Evolutionary conservation across 1,284 basidiomycete species (phyloP).

Genomic region (Tilletiaria anomala): DNA sequence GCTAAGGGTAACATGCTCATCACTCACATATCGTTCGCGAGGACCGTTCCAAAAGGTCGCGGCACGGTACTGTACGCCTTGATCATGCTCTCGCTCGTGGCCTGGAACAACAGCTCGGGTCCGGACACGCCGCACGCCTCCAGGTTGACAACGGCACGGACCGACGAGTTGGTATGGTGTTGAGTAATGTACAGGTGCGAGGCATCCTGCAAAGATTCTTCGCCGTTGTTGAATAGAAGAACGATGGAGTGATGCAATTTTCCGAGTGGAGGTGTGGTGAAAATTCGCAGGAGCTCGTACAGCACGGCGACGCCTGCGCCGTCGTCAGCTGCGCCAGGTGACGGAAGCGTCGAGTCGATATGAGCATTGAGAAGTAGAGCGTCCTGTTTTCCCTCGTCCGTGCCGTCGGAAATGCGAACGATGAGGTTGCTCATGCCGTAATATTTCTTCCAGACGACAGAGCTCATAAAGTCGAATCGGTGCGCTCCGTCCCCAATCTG

Average conservation of each 20-base stretch:
- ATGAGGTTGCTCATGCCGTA: conserved; percentile 75
- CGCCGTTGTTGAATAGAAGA: conserved; percentile 88
- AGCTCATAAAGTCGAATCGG: conserved; percentile 32
- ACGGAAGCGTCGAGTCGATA: conserved; percentile 56
- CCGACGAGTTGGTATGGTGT: conserved; percentile 44
- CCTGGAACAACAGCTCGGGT: conserved; percentile 84
- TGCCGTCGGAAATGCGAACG: conserved; percentile 70
- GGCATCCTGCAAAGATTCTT: conserved; percentile 50
- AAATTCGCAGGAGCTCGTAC: conserved; percentile 54
- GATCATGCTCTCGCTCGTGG: conserved; percentile 85
- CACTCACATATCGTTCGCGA: conserved; percentile 90
- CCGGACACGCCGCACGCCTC: conserved; percentile 85
- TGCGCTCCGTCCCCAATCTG: conserved; percentile 37
- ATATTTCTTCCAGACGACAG: conserved; percentile 80
- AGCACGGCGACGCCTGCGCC: conserved; percentile 76
- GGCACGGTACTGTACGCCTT: conserved; percentile 75
- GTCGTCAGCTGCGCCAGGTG: conserved; percentile 46
- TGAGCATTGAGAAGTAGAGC: conserved; percentile 53
- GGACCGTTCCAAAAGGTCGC: conserved; percentile 75
- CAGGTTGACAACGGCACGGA: conserved; percentile 77
- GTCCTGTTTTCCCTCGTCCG: conserved; percentile 46
- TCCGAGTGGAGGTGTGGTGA: conserved; percentile 52
- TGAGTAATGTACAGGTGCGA: conserved; percentile 52
- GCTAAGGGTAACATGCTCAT: too few species aligned
- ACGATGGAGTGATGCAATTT: conserved; percentile 65